Evolutionary conservation across 2,329 filamentous ascomycete species (phyloP).

Genomic region (Dactylellina parvicollis): DNA sequence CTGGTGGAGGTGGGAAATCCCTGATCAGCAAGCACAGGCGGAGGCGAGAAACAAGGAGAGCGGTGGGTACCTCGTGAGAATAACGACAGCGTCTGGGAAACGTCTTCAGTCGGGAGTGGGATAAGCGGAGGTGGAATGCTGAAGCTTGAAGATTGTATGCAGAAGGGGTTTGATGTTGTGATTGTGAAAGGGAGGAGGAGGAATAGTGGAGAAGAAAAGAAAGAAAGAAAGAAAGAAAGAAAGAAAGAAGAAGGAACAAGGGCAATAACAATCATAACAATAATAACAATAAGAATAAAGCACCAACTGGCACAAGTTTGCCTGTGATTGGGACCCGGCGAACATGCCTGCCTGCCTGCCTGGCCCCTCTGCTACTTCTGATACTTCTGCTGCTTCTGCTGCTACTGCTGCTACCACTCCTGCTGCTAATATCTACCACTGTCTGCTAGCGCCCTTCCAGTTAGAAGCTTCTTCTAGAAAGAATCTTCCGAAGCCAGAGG

Average conservation of each 20-base stretch:
- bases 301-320: neutral
- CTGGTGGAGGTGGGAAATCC: neutral
- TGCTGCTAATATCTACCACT: neutral
- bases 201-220: slow-evolving; percentile 55
- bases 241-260: neutral
- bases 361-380: neutral
- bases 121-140: slow-evolving; percentile 26
- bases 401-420: no score
- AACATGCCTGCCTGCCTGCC: neutral
- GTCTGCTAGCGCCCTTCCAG: neutral
- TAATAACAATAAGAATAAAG: neutral
- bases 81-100: slow-evolving; percentile 16
- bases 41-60: neutral
- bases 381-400: neutral
- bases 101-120: slow-evolving; percentile 12
- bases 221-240: neutral
- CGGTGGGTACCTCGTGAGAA: slow-evolving; percentile 6
- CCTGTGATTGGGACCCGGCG: neutral
- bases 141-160: slow-evolving; percentile 42
- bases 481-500: neutral
- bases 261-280: neutral
- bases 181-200: slow-evolving; percentile 57
- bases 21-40: slow-evolving; percentile 14
- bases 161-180: slow-evolving; percentile 42
- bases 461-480: neutral